Evolutionary conservation across 2,329 filamentous ascomycete species (phyloP).

Genomic region (Grosmannia huntii): DNA sequence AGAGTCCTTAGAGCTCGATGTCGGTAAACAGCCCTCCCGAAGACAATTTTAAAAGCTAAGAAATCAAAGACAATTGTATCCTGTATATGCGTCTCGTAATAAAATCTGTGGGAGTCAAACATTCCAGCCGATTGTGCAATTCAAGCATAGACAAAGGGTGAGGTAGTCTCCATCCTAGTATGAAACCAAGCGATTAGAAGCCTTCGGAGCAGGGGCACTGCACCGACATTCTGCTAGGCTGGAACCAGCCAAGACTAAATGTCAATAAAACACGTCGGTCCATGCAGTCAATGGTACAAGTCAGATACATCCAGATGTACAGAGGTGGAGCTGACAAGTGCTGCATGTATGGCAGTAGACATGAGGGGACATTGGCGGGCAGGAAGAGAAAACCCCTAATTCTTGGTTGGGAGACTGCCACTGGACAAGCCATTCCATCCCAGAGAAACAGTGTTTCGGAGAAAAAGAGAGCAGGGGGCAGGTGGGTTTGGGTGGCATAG

Average conservation of each 20-base stretch:
- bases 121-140: not conserved
- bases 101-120: not conserved
- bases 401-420: not conserved
- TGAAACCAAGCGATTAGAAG: not conserved
- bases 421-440: not conserved
- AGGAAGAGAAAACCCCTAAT: not conserved
- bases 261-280: not conserved
- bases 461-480: not conserved
- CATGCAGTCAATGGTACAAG: not conserved
- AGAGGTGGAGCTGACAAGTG: not conserved
- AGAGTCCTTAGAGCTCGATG: not conserved
- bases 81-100: not conserved
- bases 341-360: not conserved
- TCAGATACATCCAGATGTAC: not conserved
- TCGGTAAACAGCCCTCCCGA: not conserved
- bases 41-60: not conserved
- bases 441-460: not conserved
- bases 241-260: not conserved
- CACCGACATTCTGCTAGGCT: not conserved
- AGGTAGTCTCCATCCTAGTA: not conserved
- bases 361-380: not conserved
- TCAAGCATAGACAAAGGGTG: not conserved
- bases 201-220: not conserved
- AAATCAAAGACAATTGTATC: not conserved
- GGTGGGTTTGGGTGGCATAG: not conserved